Percentiles rank a stretch among this genome's conserved stretches.
phyloP scores from a whole-genome alignment of 352 stramenopile species.

The Blastocystis sp. region DNA sequence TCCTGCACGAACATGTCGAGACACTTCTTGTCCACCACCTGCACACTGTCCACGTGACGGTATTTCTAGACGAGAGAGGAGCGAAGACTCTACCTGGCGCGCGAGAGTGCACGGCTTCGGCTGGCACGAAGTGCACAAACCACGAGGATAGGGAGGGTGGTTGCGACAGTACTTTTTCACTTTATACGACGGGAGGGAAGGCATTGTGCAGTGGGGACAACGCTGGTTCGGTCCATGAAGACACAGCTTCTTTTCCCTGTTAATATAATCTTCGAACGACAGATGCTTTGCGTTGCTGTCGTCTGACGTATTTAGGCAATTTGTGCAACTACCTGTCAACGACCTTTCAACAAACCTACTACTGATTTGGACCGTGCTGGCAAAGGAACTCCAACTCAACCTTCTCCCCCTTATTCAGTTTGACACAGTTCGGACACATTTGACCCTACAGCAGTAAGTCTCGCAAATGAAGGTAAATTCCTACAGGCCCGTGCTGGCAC shows the following conservation, averaged over 20 bases:
- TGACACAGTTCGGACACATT: slow-evolving; percentile 60
- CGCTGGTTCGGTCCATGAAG: slow-evolving; percentile 8
- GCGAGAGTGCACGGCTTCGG: slow-evolving; percentile 56
- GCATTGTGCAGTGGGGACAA: slow-evolving; percentile 40
- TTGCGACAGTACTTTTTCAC: slow-evolving; percentile 57
- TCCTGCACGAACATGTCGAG: slow-evolving; percentile 47
- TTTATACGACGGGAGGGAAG: slow-evolving; percentile 45
- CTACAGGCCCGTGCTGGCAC: slow-evolving; percentile 32
- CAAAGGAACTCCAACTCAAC: slow-evolving; percentile 43
- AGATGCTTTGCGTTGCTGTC: slow-evolving; percentile 28
- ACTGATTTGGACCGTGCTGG: slow-evolving; percentile 54
- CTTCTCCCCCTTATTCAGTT: slow-evolving; percentile 58
- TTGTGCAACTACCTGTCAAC: slow-evolving; percentile 42
- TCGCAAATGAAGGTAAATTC: neutral
- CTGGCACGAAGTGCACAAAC: slow-evolving; percentile 43
- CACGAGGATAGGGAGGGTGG: slow-evolving; percentile 38
- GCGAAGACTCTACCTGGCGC: slow-evolving; percentile 14
- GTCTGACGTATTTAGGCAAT: slow-evolving; percentile 24
- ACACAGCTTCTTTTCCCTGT: slow-evolving; percentile 47
- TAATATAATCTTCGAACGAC: slow-evolving; percentile 56
- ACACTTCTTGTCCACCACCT: slow-evolving; percentile 35
- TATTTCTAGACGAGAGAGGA: slow-evolving; percentile 19
- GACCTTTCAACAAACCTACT: neutral
- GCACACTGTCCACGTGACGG: slow-evolving; percentile 51
- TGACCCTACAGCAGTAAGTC: slow-evolving; percentile 28